phyloP scores from a whole-genome alignment of 176 grass and related monocot species.

The barley (Hordeum vulgare) region MorexV3_pseudomolecules_assembly NC_058519.1:127570025-127570524 shows the following conservation, averaged over 20 bases:
- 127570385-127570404: no score
- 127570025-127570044: not conserved
- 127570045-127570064: not conserved
- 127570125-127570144: constrained; percentile 83
- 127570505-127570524: no score
- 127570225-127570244: not conserved
- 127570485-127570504: no score
- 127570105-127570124: constrained; percentile 19
- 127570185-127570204: constrained; percentile 21
- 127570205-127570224: not conserved
- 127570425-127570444: no score
- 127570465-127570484: no score
- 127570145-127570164: constrained; percentile 74
- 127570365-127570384: no score
- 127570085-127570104: not conserved
- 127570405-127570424: no score
- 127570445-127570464: no score
- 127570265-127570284: constrained; percentile 17
- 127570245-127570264: constrained; percentile 21
- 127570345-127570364: not conserved
- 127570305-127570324: constrained; percentile 14
- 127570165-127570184: constrained; percentile 68
- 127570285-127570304: constrained; percentile 15
- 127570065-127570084: constrained; percentile 4
- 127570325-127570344: not conserved